These are phyloP conservation scores for Neurospora pannonica DNA, from an alignment of 495 filamentous ascomycete genomes.

Conservation along the genomic window DNA sequence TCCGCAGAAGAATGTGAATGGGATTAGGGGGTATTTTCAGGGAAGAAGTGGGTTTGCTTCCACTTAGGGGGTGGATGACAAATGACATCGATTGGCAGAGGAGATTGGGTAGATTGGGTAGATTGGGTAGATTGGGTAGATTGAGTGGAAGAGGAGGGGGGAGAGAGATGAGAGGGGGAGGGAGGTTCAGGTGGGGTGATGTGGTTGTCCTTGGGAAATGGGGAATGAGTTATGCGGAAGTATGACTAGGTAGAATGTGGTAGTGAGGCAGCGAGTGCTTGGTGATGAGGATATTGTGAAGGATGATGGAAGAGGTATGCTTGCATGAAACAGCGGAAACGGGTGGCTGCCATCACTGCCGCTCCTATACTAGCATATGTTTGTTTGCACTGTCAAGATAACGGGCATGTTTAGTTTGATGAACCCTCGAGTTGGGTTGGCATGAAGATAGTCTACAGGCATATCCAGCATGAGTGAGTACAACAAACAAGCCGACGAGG, in stretches of 20 bases:
- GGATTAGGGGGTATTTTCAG: slow-evolving; percentile 54
- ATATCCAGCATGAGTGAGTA: not conserved
- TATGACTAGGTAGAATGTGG: not conserved
- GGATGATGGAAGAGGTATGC: not conserved
- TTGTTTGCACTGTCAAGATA: not conserved
- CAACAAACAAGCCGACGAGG: not conserved
- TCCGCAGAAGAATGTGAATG: slow-evolving; percentile 57
- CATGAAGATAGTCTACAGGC: not conserved
- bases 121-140: not conserved
- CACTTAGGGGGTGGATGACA: not conserved
- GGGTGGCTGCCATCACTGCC: not conserved
- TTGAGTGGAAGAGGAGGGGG: not conserved
- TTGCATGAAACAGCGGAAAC: not conserved
- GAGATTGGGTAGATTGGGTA: too few relatives aligned
- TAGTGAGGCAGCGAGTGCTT: not conserved
- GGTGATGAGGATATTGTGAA: not conserved
- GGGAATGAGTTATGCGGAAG: not conserved
- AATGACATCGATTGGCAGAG: too few relatives aligned
- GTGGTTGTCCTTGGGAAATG: not conserved
- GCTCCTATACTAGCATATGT: not conserved
- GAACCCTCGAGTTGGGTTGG: not conserved
- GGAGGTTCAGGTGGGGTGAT: not conserved
- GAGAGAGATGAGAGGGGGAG: not conserved
- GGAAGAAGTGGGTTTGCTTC: slow-evolving; percentile 39
- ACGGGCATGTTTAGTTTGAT: not conserved